Percentiles rank a stretch among this genome's conserved stretches.
These are phyloP conservation scores for Fusarium sp. DNA, from an alignment of 2,329 filamentous ascomycete species.

Conservation along the genomic window DNA sequence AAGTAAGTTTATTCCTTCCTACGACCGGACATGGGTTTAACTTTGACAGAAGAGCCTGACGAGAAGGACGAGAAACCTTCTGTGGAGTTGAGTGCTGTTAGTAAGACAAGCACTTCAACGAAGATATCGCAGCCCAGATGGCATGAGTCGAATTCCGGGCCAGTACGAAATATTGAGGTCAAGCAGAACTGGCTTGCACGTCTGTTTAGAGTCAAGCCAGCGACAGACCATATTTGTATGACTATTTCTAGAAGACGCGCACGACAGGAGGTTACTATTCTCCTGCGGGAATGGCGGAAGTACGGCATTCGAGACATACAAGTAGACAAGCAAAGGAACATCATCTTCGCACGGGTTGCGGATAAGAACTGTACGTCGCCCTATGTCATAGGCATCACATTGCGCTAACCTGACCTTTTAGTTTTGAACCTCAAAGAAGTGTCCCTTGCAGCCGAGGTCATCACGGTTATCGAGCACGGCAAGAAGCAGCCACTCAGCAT, in stretches of 20 bases:
- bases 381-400: neutral
- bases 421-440: conserved; percentile 87
- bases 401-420: conserved; percentile 54
- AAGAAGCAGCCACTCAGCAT: conserved; percentile 81
- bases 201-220: conserved; percentile 90
- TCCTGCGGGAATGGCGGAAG: conserved; percentile 83
- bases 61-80: conserved; percentile 27
- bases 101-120: conserved; percentile 30
- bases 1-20: conserved; percentile 51
- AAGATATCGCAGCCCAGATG: conserved; percentile 44
- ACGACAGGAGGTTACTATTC: conserved; percentile 78
- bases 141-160: conserved; percentile 53
- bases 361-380: conserved; percentile 78
- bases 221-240: conserved; percentile 80
- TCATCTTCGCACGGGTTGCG: conserved; percentile 82
- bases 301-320: conserved; percentile 85
- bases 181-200: conserved; percentile 90
- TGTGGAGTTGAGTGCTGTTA: conserved; percentile 33
- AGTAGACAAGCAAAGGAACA: conserved; percentile 81
- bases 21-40: conserved; percentile 2
- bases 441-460: conserved; percentile 87
- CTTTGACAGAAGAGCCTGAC: conserved; percentile 19
- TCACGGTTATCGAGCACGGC: conserved; percentile 88
- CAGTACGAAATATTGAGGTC: conserved; percentile 69
- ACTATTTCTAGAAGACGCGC: conserved; percentile 74